Evolutionary conservation across 1,284 basidiomycete genomes (phyloP), one percentile per base, ranked within the genome.

Genomic region (Ceraceosorus guamensis): DNA sequence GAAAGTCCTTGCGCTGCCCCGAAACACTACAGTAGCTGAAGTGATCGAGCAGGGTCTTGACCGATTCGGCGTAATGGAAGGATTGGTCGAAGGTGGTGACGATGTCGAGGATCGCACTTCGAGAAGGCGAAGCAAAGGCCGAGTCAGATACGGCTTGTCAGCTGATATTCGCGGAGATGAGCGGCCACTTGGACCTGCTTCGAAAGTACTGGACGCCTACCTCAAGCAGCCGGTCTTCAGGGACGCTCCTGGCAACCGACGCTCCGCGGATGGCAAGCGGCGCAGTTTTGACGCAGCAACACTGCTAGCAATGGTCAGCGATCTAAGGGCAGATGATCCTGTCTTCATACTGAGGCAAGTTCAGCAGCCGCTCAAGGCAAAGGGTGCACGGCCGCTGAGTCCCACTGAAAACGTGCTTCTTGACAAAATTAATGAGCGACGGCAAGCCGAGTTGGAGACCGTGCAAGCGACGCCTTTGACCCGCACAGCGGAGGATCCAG

Each of bases 81-180:
- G 91, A 16, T 90, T 98, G 1, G 92, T 96, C 0, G 91, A 97
- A 74, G 93, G 93, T 1, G 92, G 92, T 1, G 93, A 98, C 76
- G 92, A 96, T 69, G 84, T 97, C 0, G 93, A 97, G 76, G 91
- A 93, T 71, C 91, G 92, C 75, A 78, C 85, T 45, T 82, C 84
- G 11, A 89, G 90, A 77, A 81, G 90, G 55, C 82, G 86, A 59
- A 92, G 89, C 76, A 81, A 83, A 16, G 78, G 83, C 2, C 82
- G 88, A 48, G 87, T 93, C 45, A 82, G 89, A 49, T 97, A 96
- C 76, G 83, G 83, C 14, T 79, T 97, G 50, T 81, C 82, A 13
- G 65, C 65, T 5, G 46, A 52, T 45, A 14, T 56, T 10, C 33
- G 50, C 16, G 55, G 62, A 46, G 60, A 60, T 10, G 70, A 68